Base-by-base conservation (phyloP, 2,329 filamentous ascomycete genomes). In the Bertia moriformis region DNA sequence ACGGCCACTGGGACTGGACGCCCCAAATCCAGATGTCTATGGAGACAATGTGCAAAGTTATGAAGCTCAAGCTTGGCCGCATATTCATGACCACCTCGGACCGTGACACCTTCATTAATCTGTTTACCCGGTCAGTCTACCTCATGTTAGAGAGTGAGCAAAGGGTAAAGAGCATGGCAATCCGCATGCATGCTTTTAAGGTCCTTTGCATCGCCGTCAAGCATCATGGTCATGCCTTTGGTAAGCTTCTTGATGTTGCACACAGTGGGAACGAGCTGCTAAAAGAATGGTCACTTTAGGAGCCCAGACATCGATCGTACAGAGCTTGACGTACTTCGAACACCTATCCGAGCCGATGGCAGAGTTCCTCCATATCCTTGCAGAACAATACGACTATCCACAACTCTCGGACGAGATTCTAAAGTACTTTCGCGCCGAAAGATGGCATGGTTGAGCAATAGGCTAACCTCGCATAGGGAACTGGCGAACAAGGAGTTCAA, bases 301-400 rank as follows among this genome's bases (percentile, higher is more conserved):
- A 39, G 91, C 91, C 2, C 91, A 98, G 68, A 96, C 93, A 37
- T 93, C 88, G 36, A 93, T 98, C 51, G 88, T 96, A 40, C 91
- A 98, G 58, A 96, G 91, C 54, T 63, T 98, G 47, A 94, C 91
- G 4, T 98, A 98, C 56, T 98, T 96, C 51, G 91, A 98, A 60
- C 91, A 98, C 58, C 65, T 98, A n/a, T 89, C 91, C 1, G 91
- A 98, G 53, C 91, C 91, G 1, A 98, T 98, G 91, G 91, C 91
- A 20, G 93, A 98, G 56, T 94, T 98, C 50, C 65, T 98, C 3
- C 86, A 96, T 50, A 98, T 96, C 51, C 67, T 98, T 18, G 81
- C 88, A 1, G 88, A 96, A 55, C 89, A 95, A 63, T 98, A 96
- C 62, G 91, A 98, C 60, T 93, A 96, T 55, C 84, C 88, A 14